These are phyloP conservation scores for Remersonia thermophila DNA, from an alignment of 2,329 filamentous ascomycete species.

Conservation along the genomic window DNA sequence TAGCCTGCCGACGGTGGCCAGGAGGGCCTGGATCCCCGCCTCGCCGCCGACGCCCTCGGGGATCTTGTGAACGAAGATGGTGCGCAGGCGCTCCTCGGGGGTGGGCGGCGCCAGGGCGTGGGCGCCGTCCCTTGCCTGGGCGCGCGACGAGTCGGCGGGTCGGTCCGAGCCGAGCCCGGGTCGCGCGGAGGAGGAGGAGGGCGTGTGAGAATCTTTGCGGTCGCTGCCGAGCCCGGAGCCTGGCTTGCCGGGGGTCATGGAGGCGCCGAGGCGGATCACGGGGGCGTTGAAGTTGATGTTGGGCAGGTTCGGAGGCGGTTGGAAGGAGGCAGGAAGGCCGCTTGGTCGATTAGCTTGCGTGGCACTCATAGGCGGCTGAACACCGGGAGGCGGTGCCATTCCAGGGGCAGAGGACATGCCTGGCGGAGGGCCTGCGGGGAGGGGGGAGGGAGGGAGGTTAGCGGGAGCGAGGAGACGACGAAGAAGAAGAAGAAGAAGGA, in stretches of 20 bases:
- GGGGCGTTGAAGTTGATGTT: conserved; percentile 98
- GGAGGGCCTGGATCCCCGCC: conserved; percentile 63
- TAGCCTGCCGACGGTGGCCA: conserved; percentile 65
- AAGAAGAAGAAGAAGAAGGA: too few relatives aligned
- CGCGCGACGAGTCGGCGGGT: conserved; percentile 53
- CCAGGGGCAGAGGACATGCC: conserved; percentile 72
- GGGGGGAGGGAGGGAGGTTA: too few relatives aligned
- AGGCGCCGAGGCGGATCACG: conserved; percentile 81
- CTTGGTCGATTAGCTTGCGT: conserved; percentile 69
- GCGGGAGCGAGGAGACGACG: too few relatives aligned
- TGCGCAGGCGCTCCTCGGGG: conserved; percentile 80
- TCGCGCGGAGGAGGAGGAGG: conserved; percentile 28
- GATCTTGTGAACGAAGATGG: conserved; percentile 80
- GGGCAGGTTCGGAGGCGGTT: conserved; percentile 80
- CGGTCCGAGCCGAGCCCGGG: conserved; percentile 49
- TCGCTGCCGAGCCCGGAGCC: conserved; percentile 27
- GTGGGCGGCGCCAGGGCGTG: conserved; percentile 70
- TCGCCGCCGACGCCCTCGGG: conserved; percentile 68
- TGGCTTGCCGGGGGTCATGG: conserved; percentile 48
- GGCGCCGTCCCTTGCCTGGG: conserved; percentile 53
- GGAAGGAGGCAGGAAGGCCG: conserved; percentile 71
- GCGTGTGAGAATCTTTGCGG: conserved; percentile 37
- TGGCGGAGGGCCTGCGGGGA: conserved; percentile 65
- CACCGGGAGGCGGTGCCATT: conserved; percentile 64
- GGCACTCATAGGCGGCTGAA: conserved; percentile 56